Percentiles rank a stretch among this genome's conserved stretches.
Conservation (phyloP, 2,329 filamentous ascomycete genomes). For the Penicillium sp. region DNA sequence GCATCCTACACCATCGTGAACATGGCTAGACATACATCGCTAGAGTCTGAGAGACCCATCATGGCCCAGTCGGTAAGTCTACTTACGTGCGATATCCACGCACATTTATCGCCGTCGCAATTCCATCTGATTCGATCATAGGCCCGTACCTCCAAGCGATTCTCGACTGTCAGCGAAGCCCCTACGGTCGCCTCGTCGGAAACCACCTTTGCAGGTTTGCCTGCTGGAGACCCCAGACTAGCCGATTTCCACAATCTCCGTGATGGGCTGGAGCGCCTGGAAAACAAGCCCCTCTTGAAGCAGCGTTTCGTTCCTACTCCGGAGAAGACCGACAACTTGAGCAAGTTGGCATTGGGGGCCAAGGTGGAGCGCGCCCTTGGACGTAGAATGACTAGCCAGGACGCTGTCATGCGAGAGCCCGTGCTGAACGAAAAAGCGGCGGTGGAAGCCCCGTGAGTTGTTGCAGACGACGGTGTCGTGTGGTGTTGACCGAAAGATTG, state of each 20-base stretch:
- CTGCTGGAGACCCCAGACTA: constrained; percentile 46
- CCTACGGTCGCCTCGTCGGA: no score
- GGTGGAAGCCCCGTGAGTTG: no score
- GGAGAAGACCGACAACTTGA: constrained; percentile 71
- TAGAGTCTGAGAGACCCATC: constrained; percentile 49
- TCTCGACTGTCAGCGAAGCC: constrained; percentile 45
- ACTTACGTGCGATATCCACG: no score
- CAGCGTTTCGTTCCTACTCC: constrained; percentile 72
- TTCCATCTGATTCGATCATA: no score
- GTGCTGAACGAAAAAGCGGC: no score
- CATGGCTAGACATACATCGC: constrained; percentile 38
- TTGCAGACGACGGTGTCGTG: no score
- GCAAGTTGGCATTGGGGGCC: constrained; percentile 77
- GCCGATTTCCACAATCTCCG: constrained; percentile 67
- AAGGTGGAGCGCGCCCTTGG: constrained; percentile 83
- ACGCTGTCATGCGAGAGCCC: constrained; percentile 67
- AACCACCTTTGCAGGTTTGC: constrained; percentile 39
- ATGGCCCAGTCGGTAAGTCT: constrained; percentile 45
- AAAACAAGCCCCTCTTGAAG: constrained; percentile 73
- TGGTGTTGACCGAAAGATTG: no score
- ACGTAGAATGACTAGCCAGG: constrained; percentile 76
- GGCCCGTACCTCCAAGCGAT: constrained; percentile 46
- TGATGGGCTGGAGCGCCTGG: constrained; percentile 72
- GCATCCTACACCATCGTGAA: no score
- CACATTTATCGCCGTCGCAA: no score